Percentiles rank a stretch among this genome's conserved stretches.
Evolutionary conservation across 805 yeast genomes (phyloP).

Genomic region (Yamadazyma sp.): DNA sequence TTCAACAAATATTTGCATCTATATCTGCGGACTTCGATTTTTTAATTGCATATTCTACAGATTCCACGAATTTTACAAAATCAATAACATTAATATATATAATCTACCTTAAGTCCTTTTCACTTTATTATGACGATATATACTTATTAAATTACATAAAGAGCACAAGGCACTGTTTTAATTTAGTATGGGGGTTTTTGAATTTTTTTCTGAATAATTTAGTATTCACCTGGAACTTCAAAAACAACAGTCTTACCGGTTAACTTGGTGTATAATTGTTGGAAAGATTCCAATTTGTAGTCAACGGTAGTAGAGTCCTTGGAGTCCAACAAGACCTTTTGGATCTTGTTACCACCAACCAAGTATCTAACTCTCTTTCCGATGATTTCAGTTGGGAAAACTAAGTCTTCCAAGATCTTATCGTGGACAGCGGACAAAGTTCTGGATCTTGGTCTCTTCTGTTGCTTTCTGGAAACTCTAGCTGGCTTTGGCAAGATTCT

Average conservation of each 20-base stretch:
- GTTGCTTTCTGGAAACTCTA: conserved; percentile 88
- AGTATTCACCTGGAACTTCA: conserved; percentile 65
- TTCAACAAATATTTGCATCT: too few relatives aligned
- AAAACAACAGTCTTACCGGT: conserved; percentile 99
- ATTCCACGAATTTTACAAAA: not conserved
- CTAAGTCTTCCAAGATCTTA: conserved; percentile 97
- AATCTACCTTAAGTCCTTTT: conserved; percentile 8
- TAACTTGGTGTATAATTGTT: conserved; percentile 95
- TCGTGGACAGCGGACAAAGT: conserved; percentile 98
- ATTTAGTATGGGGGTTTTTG: conserved; percentile 25
- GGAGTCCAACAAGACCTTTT: conserved; percentile 96
- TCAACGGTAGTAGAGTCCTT: conserved; percentile 96
- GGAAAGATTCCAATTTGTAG: conserved; percentile 99
- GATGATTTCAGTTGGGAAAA: conserved; percentile 98
- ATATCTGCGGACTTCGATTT: not conserved
- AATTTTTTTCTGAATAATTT: conserved; percentile 4
- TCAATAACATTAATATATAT: not conserved
- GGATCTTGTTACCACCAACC: conserved; percentile 98
- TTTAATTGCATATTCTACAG: not conserved
- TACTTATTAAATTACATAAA: conserved; percentile 14
- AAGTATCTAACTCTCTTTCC: conserved; percentile 99
- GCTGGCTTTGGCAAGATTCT: conserved; percentile 99
- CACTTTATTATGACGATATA: conserved; percentile 16
- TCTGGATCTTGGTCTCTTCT: conserved; percentile 99
- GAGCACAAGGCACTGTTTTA: conserved; percentile 8